Conservation (phyloP, 2,329 filamentous ascomycete genomes). For the Diaporthe citriasiana region DNA sequence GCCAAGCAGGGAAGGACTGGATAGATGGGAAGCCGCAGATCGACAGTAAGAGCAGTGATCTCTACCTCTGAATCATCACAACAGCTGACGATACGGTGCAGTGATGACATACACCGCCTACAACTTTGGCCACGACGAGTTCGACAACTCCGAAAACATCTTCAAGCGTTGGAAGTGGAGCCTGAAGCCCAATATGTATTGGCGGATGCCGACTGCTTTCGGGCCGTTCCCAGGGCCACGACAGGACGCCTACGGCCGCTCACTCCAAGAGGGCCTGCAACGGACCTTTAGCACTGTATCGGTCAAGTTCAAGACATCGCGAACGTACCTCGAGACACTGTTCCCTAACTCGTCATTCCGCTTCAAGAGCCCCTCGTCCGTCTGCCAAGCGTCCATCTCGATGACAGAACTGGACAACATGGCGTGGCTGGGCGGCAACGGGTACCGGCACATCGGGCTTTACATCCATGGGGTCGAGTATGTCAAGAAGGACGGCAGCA, state of each 20-base stretch:
- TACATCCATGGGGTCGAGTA: slow-evolving; percentile 68
- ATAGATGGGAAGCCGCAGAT: slow-evolving; percentile 52
- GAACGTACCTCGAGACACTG: slow-evolving; percentile 63
- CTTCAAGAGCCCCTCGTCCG: slow-evolving; percentile 59
- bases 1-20: slow-evolving; percentile 64
- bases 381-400: slow-evolving; percentile 59
- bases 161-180: slow-evolving; percentile 65
- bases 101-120: slow-evolving; percentile 60
- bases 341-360: slow-evolving; percentile 58
- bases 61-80: too few species aligned
- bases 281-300: slow-evolving; percentile 59
- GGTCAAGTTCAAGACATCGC: slow-evolving; percentile 64
- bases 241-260: slow-evolving; percentile 51
- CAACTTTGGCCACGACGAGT: slow-evolving; percentile 72
- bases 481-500: slow-evolving; percentile 57
- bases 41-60: slow-evolving; percentile 55
- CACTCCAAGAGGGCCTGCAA: slow-evolving; percentile 33
- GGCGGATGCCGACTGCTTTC: slow-evolving; percentile 61
- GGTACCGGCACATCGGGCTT: slow-evolving; percentile 63
- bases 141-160: slow-evolving; percentile 64
- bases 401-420: slow-evolving; percentile 53
- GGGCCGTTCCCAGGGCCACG: slow-evolving; percentile 62
- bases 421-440: slow-evolving; percentile 52
- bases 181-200: slow-evolving; percentile 54
- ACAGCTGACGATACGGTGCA: slow-evolving; percentile 45